A percentile compares a stretch with the other conserved stretches of the same genome.
Conservation (phyloP, 805 yeast genomes). For the Lipomyces sp. region DNA sequence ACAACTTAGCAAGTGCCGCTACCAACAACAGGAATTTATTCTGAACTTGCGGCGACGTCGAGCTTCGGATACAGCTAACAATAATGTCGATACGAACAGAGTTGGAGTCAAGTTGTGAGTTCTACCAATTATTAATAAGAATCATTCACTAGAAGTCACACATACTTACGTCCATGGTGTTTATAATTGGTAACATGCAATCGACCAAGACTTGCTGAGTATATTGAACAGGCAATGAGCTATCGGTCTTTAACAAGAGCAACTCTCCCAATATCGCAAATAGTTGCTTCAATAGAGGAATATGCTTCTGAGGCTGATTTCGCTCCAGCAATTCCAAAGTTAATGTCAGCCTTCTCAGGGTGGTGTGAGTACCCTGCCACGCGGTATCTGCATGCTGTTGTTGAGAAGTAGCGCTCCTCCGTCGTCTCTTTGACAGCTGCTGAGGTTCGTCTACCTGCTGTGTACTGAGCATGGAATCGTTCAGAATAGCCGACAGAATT, state of each 20-base stretch:
- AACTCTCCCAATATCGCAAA: conserved; percentile 50
- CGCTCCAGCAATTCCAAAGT: conserved; percentile 79
- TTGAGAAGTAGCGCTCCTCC: conserved; percentile 67
- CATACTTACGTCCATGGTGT: conserved; percentile 46
- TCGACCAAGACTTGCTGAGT: conserved; percentile 89
- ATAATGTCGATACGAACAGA: conserved; percentile 85
- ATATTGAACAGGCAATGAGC: conserved; percentile 86
- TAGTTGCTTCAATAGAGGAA: conserved; percentile 43
- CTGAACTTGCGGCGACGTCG: conserved; percentile 93
- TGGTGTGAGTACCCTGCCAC: conserved; percentile 11
- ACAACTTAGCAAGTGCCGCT: conserved; percentile 82
- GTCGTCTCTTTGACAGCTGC: conserved; percentile 69
- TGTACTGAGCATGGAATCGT: conserved; percentile 12
- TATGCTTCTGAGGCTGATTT: conserved; percentile 42
- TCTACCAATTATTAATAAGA: conserved; percentile 12
- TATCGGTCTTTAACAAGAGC: conserved; percentile 78
- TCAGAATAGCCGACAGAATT: conserved; percentile 49
- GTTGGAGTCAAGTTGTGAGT: conserved; percentile 57
- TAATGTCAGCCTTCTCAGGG: conserved; percentile 66
- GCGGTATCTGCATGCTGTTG: conserved; percentile 55
- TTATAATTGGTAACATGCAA: conserved; percentile 75
- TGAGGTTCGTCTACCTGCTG: conserved; percentile 1
- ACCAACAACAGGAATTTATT: conserved; percentile 82
- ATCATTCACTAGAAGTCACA: conserved; percentile 24
- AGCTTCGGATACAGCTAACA: conserved; percentile 86